Conservation (phyloP, 495 filamentous ascomycete genomes). For the Hyaloscypha finlandica region DNA sequence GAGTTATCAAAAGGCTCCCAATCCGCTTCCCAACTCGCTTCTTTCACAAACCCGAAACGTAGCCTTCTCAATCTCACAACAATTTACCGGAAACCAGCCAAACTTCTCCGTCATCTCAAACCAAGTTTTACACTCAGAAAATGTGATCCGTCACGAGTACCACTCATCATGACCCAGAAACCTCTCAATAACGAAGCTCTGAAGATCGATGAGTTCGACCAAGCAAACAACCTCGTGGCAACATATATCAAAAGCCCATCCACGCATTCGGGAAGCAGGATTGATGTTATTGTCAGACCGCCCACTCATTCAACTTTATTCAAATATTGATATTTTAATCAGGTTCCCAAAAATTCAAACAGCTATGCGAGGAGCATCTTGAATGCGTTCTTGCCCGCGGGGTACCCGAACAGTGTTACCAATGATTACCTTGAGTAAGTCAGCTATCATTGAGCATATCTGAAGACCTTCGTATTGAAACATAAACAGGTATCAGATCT, state of each 20-base stretch:
- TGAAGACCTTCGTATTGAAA: background rate
- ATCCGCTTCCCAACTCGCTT: constrained; percentile 2
- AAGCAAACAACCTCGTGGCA: constrained; percentile 50
- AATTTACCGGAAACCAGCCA: background rate
- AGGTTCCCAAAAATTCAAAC: constrained; percentile 26
- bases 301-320: background rate
- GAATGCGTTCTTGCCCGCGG: constrained; percentile 86
- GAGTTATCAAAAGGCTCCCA: background rate
- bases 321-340: background rate
- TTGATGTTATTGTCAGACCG: constrained; percentile 35
- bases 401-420: constrained; percentile 89
- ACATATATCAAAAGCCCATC: constrained; percentile 43
- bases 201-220: constrained; percentile 48
- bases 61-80: background rate
- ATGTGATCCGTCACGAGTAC: background rate
- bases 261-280: constrained; percentile 11
- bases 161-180: constrained; percentile 16
- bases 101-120: background rate
- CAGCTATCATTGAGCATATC: constrained; percentile 22
- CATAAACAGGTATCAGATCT: constrained; percentile 70
- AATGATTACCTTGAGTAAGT: constrained; percentile 82
- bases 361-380: constrained; percentile 41
- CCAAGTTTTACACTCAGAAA: background rate
- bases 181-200: constrained; percentile 5
- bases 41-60: constrained; percentile 8